Percentiles rank a stretch among this genome's conserved stretches.
Evolutionary conservation across 208 protist genomes (phyloP).

Genomic region (Wallacemonas sp.): DNA sequence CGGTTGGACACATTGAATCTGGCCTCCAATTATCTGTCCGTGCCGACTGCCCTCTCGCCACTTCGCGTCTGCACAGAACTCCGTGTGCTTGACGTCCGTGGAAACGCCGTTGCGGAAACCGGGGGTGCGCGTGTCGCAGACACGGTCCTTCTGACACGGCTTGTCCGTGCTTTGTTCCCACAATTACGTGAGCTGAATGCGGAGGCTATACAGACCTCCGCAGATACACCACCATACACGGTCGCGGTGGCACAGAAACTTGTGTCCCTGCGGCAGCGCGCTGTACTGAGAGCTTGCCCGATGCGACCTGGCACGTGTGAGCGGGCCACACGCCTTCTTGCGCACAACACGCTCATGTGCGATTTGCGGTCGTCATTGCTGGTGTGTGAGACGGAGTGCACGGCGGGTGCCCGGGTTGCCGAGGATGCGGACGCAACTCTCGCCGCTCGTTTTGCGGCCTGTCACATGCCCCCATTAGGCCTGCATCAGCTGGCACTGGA

Average conservation of each 20-base stretch:
- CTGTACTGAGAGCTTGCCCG: background rate
- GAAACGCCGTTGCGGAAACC: no score
- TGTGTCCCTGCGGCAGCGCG: background rate
- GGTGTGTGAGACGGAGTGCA: constrained; percentile 1
- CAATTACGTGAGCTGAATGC: constrained; percentile 33
- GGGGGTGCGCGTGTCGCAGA: no score
- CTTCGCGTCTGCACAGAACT: constrained; percentile 49
- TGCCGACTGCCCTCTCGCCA: constrained; percentile 33
- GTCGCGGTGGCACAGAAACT: background rate
- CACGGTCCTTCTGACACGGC: background rate
- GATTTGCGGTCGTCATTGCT: background rate
- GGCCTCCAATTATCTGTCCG: constrained; percentile 56
- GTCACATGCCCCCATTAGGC: background rate
- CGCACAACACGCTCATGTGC: background rate
- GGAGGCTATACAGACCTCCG: no score
- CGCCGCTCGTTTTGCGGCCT: constrained; percentile 2
- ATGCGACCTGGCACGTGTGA: background rate
- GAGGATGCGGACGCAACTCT: constrained; percentile 2
- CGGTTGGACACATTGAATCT: constrained; percentile 62
- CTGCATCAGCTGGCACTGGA: constrained; percentile 14
- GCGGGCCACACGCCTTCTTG: background rate
- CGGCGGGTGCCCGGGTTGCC: constrained; percentile 4
- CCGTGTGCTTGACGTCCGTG: constrained; percentile 41
- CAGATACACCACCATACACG: no score
- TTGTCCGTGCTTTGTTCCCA: constrained; percentile 26